Evolutionary conservation across 306 rosid species (phyloP), one percentile per base, ranked within the genome.

Genomic region (Acmispon strigosus): DNA sequence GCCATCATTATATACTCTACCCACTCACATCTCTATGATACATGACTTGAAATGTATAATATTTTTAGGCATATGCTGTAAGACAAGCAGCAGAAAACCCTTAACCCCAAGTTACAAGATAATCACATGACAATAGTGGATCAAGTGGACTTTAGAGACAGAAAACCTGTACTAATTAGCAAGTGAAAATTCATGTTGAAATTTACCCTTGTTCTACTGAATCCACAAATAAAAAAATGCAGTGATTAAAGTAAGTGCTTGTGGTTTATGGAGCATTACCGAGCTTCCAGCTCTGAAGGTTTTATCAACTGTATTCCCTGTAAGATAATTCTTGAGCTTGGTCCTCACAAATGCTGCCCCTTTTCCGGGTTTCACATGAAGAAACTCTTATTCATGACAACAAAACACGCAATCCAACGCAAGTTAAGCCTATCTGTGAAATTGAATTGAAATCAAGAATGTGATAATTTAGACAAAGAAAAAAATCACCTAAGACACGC

Each of bases 261-360:
- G 64, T 7, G 67, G 67, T n/a, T 43, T 60, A 52, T 18, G 53
- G 73, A 39, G 52, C 62, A 58, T 81, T 88, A 91, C 99, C 86
- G 97, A 66, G 64, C 83, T 74, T 59, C 99, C 97, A 59, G 99
- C 97, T 76, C 99, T 89, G 75, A 94, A 94, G 19, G 96, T 94
- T 66, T 89, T 89, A 68, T 94, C 99, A 73, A 94, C 94, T 0
- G 97, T 89, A 66, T 87, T 91, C 75, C 99, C 95, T 0, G 97
- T 80, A 8, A 91, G 20, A 79, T 91, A 87, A 80, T 91, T 94
- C 64, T 90, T 92, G 47, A 94, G 72, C 70, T 87, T 94, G 80
- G 99, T 94, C 89, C 99, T 86, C 44, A 91, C 97, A 75, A 94
- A 94, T 15, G 99, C 99, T 10, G 99, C 96, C 27, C 97, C 99